Conservation (phyloP, 768 basidiomycete species). For the Mycena chlorophos region DNA sequence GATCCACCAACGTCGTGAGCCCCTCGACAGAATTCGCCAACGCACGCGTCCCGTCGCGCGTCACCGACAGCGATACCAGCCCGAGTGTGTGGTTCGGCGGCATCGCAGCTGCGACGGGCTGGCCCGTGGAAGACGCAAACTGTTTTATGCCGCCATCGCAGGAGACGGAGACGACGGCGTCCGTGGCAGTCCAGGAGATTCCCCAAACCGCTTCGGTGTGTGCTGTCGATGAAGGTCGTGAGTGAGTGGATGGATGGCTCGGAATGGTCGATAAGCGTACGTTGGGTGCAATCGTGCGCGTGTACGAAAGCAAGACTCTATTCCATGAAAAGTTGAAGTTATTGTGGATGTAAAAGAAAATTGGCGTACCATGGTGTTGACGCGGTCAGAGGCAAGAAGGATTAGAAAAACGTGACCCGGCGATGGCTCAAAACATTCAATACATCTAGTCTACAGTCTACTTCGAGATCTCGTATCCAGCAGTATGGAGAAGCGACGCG, state of each 20-base stretch:
- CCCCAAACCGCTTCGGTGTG: slow-evolving; percentile 83
- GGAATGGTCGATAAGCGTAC: slow-evolving; percentile 41
- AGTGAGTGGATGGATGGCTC: slow-evolving; percentile 24
- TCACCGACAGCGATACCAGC: slow-evolving; percentile 76
- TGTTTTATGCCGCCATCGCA: slow-evolving; percentile 78
- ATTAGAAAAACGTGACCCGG: background rate
- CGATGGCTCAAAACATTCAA: too few species aligned
- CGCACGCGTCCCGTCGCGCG: slow-evolving; percentile 62
- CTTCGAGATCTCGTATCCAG: slow-evolving; percentile 51
- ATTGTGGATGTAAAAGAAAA: background rate
- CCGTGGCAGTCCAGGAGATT: slow-evolving; percentile 66
- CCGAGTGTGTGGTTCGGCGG: slow-evolving; percentile 81
- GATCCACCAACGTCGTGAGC: slow-evolving; percentile 72
- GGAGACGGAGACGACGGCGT: slow-evolving; percentile 67
- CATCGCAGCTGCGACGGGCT: slow-evolving; percentile 49
- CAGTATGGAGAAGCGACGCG: slow-evolving; percentile 67
- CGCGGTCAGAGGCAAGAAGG: background rate
- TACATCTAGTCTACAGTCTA: slow-evolving; percentile 2
- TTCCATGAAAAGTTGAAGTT: background rate
- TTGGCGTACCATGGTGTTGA: background rate
- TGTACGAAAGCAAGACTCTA: slow-evolving; percentile 76
- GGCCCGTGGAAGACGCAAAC: slow-evolving; percentile 68
- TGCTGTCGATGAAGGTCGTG: slow-evolving; percentile 45
- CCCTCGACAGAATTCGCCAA: slow-evolving; percentile 87
- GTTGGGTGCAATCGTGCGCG: slow-evolving; percentile 74